Base-by-base conservation (phyloP, 331 rosid species). In the Spiraea crenata region DNA sequence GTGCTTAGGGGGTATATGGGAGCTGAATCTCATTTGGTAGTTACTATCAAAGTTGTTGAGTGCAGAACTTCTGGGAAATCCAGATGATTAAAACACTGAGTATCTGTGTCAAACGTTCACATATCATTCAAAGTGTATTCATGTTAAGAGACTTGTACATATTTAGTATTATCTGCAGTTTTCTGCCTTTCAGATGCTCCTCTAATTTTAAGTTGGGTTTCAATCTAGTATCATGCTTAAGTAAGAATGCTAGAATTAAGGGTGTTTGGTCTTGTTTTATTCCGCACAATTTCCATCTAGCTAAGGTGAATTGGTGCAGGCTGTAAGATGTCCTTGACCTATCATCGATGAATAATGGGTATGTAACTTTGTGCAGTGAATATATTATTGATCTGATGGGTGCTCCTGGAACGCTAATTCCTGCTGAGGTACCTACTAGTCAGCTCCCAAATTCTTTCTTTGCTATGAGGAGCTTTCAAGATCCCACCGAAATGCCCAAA, bases 381-480 rank as follows among this genome's bases (percentile, higher is more conserved):
- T 95, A 88, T 79, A 95, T 95, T 56, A 84, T 95, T 69, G 99
- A 95, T 85, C 82, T 95, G 80, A 95, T 95, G 99, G 99, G 99
- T 77, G 98, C 99, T 75, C 99, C 99, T 65, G 99, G 99, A 40
- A 72, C 96, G 34, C 91, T 91, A 58, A 91, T 95, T 80, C 99
- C 99, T 66, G 90, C 96, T 8, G 99, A 95, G 82, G 90, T 87
- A 37, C 96, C 97, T 46, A 91, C 96, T 76, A 81, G 91, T 79
- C 99, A 95, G 84, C 84, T 91, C 39, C 88, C 87, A 73, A 91
- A 84, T 83, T 81, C 79, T 60, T 83, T 95, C 73, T 90, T 89
- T 79, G 84, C 85, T 69, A 66, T 74, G 71, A 86, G 96, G 84
- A 85, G 89, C 46, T 79, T 78, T 62, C 65, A 85, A 52, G 95